Base-by-base conservation (phyloP, 805 yeast species). In the Metschnikowia continentalis region DNA sequence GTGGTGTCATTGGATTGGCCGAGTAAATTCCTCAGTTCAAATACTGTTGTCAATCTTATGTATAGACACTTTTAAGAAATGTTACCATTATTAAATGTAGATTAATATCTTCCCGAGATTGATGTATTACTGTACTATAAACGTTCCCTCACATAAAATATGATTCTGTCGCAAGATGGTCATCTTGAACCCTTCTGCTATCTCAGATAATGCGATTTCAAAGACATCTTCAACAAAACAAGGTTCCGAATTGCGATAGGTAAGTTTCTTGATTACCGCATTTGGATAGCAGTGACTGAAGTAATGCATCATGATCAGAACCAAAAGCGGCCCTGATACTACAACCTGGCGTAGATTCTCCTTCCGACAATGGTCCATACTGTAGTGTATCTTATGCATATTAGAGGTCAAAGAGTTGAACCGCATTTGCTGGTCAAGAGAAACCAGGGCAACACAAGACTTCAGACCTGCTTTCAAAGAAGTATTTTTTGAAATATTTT, bases 1-100 rank as follows among this genome's bases (percentile, higher is more conserved):
- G 98, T 78, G 98, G 98, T 78, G 97, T 91, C 67, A 90, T 91
- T 77, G 97, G 97, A 58, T 63, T 85, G 57, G 60, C 89, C 55
- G 65, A 70, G 51, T 72, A 70, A 59, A 40, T 54, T 14, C 7
- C 15, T 19, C 35, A 26, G 35, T 15, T 15, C 11, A 33, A 20
- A 8, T 15, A 33, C 20, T 7, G 11, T 15, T n/a, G 7, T 20
- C 38, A 14, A 14, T 33, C 6, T 14, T 33, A 8, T 42, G 32
- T 35, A 33, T 32, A 33, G 19, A 14, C n/a, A 7, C 13, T 20
- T 20, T 5, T 32, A 33, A 14, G 20, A 13, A 19, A 11, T 19
- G 32, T 20, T 10, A 10, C 35, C 22, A 22, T 39, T 23, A n/a
- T 15, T 23, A 13, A 39, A 39, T 39, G 42, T 39, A 39, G 20